Base-by-base conservation (phyloP, 352 stramenopile species). In the Phytophthora sansomeana region DNA sequence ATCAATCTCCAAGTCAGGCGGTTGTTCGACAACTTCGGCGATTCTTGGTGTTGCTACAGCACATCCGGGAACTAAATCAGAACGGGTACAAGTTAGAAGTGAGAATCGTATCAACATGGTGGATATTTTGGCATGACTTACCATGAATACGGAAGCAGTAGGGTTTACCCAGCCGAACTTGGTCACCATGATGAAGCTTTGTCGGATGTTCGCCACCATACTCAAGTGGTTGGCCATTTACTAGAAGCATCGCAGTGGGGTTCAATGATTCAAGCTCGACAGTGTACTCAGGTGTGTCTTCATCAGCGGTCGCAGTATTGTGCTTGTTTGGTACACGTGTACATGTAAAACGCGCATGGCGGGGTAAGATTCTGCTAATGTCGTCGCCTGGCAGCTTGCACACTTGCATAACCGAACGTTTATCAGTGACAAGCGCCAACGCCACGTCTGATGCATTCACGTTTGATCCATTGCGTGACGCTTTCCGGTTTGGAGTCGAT, bases 91-190 rank as follows among this genome's bases (percentile, higher is more conserved):
- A 0, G 21, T 39, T 38, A 59, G n/a, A 36, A 30, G 33, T 10
- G 38, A 16, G 50, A 56, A 19, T 28, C 54, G 9, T 7, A 26
- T 4, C n/a, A n/a, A 46, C 44, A 30, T 9, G 52, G 26, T 5
- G 30, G 41, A 39, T 16, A 32, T 63, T 28, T 11, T 44, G 24
- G 21, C 1, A 24, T 33, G 56, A 9, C 74, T 46, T 68, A 85
- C 78, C 69, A 51, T 83, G 74, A 32, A 88, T 72, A 14, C 78
- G 71, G 36, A 88, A 89, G 44, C 64, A 74, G 39, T 77, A 75
- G 3, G 53, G 52, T 14, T 63, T 65, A 8, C 78, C 80, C 10
- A 91, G 60, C 28, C 74, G 71, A 28, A 91, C 61, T 28, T 74
- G 70, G 28, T 89, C 82, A 4, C 80, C 77, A 42, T 91, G 78